Evolutionary conservation across 768 basidiomycete species (phyloP).

Genomic region (Russula olivacea): DNA sequence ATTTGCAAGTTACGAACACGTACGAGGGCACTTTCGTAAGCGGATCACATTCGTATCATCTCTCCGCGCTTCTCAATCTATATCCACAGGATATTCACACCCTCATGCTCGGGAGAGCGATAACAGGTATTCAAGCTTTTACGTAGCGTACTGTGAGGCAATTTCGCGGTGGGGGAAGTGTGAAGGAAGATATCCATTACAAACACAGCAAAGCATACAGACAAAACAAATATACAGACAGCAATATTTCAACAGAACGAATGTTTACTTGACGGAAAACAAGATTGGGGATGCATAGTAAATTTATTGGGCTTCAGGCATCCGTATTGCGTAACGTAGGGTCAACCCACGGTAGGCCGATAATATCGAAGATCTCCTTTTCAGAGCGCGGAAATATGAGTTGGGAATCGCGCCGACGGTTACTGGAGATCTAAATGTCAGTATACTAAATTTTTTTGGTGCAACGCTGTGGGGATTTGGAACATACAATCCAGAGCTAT

Average conservation of each 20-base stretch:
- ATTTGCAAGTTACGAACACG: conserved; percentile 92
- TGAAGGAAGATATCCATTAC: neutral
- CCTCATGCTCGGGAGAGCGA: conserved; percentile 90
- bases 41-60: neutral
- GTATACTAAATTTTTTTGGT: neutral
- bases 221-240: conserved; percentile 11
- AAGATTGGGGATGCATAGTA: neutral
- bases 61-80: conserved; percentile 18
- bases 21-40: conserved; percentile 65
- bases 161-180: neutral
- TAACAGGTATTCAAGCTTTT: conserved; percentile 88
- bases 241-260: neutral
- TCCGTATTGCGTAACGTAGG: conserved; percentile 71
- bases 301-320: conserved; percentile 38
- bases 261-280: neutral
- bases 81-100: conserved; percentile 69
- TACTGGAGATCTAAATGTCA: conserved; percentile 35
- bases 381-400: conserved; percentile 57
- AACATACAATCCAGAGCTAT: conserved; percentile 41
- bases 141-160: conserved; percentile 28
- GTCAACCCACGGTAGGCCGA: conserved; percentile 65
- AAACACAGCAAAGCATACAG: neutral
- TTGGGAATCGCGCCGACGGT: conserved; percentile 58
- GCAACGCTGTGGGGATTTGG: neutral
- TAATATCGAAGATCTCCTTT: conserved; percentile 62